Evolutionary conservation across 2,329 filamentous ascomycete species (phyloP).

Genomic region (Trichoderma breve): DNA sequence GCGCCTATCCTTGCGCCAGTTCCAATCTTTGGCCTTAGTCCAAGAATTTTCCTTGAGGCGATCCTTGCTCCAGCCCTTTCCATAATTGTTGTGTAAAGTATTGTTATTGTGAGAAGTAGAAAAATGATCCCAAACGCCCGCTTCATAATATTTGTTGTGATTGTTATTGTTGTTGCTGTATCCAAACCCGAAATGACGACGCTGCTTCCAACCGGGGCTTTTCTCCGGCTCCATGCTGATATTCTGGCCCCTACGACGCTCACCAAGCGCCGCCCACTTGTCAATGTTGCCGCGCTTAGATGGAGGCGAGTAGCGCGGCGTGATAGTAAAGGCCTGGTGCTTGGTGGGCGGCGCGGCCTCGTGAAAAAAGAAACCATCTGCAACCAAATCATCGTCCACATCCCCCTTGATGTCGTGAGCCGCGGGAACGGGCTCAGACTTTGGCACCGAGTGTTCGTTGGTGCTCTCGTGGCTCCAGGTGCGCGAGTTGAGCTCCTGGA

Average conservation of each 20-base stretch:
- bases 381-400: slow-evolving; percentile 63
- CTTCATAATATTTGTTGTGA: slow-evolving; percentile 46
- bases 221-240: slow-evolving; percentile 51
- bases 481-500: slow-evolving; percentile 68
- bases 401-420: slow-evolving; percentile 43
- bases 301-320: slow-evolving; percentile 61
- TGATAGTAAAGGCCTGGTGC: slow-evolving; percentile 35
- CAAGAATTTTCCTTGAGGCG: slow-evolving; percentile 54
- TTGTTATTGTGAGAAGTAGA: slow-evolving; percentile 38
- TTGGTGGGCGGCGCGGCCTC: slow-evolving; percentile 49
- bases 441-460: slow-evolving; percentile 38
- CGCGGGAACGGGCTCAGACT: slow-evolving; percentile 23
- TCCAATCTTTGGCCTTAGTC: slow-evolving; percentile 59
- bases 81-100: slow-evolving; percentile 27
- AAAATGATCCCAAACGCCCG: slow-evolving; percentile 49
- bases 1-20: slow-evolving; percentile 61
- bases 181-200: slow-evolving; percentile 49
- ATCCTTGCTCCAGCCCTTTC: slow-evolving; percentile 41
- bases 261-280: slow-evolving; percentile 87
- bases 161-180: slow-evolving; percentile 46
- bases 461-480: slow-evolving; percentile 78
- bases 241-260: slow-evolving; percentile 69
- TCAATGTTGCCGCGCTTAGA: slow-evolving; percentile 64
- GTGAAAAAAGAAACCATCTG: slow-evolving; percentile 72
- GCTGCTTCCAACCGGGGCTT: slow-evolving; percentile 48